phyloP scores from a whole-genome alignment of 768 basidiomycete species.

The Suillus hirtellus region DNA sequence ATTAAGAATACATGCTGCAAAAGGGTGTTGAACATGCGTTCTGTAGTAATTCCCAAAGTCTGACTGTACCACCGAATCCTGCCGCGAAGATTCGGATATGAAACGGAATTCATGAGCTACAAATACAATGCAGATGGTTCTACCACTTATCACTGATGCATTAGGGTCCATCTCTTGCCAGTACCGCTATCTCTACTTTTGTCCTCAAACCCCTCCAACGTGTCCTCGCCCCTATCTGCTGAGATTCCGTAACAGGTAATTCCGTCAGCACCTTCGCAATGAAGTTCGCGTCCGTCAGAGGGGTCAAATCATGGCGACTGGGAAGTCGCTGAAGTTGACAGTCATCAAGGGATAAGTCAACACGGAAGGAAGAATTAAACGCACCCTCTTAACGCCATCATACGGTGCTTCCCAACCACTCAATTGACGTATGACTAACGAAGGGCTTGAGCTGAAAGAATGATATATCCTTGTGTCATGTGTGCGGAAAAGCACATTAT shows the following conservation, averaged over 20 bases:
- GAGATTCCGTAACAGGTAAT: conserved; percentile 57
- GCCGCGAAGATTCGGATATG: background rate
- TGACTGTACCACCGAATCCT: background rate
- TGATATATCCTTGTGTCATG: conserved; percentile 91
- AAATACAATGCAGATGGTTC: background rate
- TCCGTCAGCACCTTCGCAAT: conserved; percentile 72
- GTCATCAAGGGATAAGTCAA: conserved; percentile 6
- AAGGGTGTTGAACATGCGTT: background rate
- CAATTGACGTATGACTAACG: conserved; percentile 72
- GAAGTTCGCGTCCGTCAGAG: conserved; percentile 84
- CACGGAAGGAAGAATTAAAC: conserved; percentile 20
- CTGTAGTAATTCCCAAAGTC: background rate
- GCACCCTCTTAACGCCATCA: conserved; percentile 72
- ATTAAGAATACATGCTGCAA: background rate
- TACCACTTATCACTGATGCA: conserved; percentile 1
- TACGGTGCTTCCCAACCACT: conserved; percentile 93
- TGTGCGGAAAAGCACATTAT: conserved; percentile 89
- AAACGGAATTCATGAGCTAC: background rate
- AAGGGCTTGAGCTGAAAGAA: conserved; percentile 63
- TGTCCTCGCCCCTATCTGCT: conserved; percentile 67
- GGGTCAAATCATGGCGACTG: conserved; percentile 77
- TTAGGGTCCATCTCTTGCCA: conserved; percentile 19
- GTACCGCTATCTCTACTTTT: conserved; percentile 52
- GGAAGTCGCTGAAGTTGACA: conserved; percentile 56
- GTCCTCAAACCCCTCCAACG: conserved; percentile 84